These are phyloP conservation scores for Pachyrhizus erosus DNA, from an alignment of 306 rosid genomes.

Conservation along the genomic window DNA sequence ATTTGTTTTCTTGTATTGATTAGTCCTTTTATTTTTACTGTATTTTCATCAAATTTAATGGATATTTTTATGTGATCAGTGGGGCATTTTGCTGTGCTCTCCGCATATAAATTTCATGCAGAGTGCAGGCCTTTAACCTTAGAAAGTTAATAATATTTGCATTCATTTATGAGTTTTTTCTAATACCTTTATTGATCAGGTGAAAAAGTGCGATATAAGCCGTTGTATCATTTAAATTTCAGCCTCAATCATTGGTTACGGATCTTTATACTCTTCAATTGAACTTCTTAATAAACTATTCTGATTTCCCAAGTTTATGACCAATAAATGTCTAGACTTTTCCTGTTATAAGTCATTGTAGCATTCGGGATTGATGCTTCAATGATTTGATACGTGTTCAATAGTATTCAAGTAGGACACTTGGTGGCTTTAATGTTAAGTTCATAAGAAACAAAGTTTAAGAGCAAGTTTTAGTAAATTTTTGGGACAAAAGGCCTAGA, in stretches of 20 bases:
- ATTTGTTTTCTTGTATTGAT: conserved; percentile 53
- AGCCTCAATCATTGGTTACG: neutral
- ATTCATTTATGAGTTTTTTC: conserved; percentile 20
- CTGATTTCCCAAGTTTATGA: neutral
- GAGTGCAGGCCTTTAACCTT: conserved; percentile 66
- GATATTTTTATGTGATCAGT: conserved; percentile 54
- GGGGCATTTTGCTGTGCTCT: conserved; percentile 73
- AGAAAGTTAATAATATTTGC: conserved; percentile 45
- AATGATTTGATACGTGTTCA: neutral
- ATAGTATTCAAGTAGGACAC: neutral
- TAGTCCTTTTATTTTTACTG: conserved; percentile 40
- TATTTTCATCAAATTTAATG: conserved; percentile 63
- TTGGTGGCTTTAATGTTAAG: neutral
- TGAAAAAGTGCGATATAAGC: neutral
- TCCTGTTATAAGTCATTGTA: neutral
- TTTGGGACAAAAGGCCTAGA: neutral
- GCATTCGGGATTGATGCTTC: neutral
- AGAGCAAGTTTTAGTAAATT: neutral
- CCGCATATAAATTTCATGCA: conserved; percentile 50
- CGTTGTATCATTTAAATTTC: neutral
- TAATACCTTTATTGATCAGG: neutral
- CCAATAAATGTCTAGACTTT: neutral
- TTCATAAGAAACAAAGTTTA: neutral
- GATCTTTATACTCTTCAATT: neutral
- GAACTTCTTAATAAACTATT: neutral